These are phyloP conservation scores for Cystobasidium slooffiae DNA, from an alignment of 1,284 basidiomycete genomes.

Conservation along the genomic window DNA sequence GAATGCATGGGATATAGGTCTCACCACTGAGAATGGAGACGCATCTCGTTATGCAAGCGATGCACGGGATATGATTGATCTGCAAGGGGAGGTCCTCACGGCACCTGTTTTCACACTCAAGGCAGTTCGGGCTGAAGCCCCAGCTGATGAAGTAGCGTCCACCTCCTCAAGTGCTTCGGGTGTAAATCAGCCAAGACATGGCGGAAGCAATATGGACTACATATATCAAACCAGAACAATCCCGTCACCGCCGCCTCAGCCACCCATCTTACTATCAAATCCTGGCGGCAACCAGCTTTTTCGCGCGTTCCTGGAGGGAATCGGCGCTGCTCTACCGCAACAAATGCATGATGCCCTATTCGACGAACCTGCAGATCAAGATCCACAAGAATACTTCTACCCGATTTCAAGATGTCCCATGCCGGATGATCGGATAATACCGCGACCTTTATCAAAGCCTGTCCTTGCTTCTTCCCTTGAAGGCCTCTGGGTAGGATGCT, in stretches of 20 bases:
- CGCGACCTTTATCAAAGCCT: constrained; percentile 4
- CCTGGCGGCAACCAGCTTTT: constrained; percentile 23
- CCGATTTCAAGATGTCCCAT: constrained; percentile 24
- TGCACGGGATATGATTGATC: neutral
- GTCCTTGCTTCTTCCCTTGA: constrained; percentile 30
- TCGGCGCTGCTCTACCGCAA: constrained; percentile 25
- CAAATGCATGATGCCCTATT: constrained; percentile 32
- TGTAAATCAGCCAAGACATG: neutral
- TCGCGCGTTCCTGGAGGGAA: constrained; percentile 26
- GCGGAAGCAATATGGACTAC: constrained; percentile 3
- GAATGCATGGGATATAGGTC: neutral
- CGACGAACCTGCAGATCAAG: constrained; percentile 16
- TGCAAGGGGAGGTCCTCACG: constrained; percentile 22
- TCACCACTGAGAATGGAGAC: neutral
- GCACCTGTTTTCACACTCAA: constrained; percentile 28
- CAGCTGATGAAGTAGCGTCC: neutral
- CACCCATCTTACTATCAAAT: constrained; percentile 11
- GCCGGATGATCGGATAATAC: neutral
- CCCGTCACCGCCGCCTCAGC: neutral
- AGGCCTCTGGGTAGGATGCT: constrained; percentile 40
- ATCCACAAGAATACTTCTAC: constrained; percentile 37
- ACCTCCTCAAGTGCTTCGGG: neutral
- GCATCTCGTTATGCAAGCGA: neutral
- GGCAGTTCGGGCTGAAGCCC: neutral
- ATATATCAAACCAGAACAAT: neutral